Base-by-base conservation (phyloP, 192 early-diverging fungal species). In the Jimgerdemannia lactiflua region DNA sequence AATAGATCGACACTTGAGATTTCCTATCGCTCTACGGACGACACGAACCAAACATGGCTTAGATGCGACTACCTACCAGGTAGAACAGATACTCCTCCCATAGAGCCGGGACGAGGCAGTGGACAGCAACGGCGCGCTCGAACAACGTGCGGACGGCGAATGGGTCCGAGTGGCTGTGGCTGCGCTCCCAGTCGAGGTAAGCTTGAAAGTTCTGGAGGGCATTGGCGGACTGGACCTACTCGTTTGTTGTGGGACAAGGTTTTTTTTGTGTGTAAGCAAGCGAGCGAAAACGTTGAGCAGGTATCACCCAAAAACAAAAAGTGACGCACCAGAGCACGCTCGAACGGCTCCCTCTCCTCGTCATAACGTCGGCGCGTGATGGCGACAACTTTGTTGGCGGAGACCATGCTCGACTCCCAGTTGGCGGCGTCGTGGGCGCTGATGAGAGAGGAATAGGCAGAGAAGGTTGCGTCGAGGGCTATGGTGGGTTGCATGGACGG, bases 11-110 rank as follows among this genome's bases (percentile, higher is more conserved):
- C 29, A 29, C 29, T 29, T 29, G 29, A 29, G 29, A 29, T 29
- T 29, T 29, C 29, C 29, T 29, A 29, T 29, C 29, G 29, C 29
- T 29, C 29, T 29, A 29, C 29, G 29, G 29, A 4, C 69, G 73
- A 81, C 79, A 67, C 43, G 68, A 29, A 29, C 29, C 29, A 29
- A 29, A 29, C 29, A 29, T 29, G 29, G 29, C 29, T 8, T 64
- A 74, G 69, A 43, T 42, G 40, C 14, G 11, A 29, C 17, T 8
- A 67, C 76, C 68, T 75, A 94, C 83, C 73, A 92, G 71, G 67
- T 86, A 90, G 8, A 80, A 42, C n/a, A 92, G 73, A 78, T 91
- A 95, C 67, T 86, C 82, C 42, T 90, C 89, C 94, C 94, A 95
- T 4, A 93, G 69, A 0, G 69, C 54, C n/a, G 83, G 75, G 14